Percentiles rank a stretch among this genome's conserved stretches.
Evolutionary conservation across 495 filamentous ascomycete species (phyloP).

Genomic region (Podospora conica): DNA sequence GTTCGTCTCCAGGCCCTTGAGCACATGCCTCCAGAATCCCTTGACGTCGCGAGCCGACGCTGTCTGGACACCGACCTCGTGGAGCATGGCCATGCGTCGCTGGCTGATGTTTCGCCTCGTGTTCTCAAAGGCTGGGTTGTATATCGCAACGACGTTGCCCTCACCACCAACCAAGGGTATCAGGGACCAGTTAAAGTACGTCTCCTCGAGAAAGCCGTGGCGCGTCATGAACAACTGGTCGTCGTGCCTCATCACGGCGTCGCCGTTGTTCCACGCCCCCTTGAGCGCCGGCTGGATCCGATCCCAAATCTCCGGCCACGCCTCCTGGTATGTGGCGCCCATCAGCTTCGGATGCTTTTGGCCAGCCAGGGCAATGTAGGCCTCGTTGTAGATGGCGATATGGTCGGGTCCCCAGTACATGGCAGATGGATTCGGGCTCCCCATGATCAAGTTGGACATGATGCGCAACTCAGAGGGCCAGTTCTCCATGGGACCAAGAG

Average conservation of each 20-base stretch:
- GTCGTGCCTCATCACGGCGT: constrained; percentile 70
- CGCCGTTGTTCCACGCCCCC: constrained; percentile 51
- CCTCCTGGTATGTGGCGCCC: constrained; percentile 56
- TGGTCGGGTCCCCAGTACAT: constrained; percentile 66
- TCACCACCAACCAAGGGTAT: constrained; percentile 59
- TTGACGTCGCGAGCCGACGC: constrained; percentile 60
- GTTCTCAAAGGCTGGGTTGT: constrained; percentile 65
- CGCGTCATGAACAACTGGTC: constrained; percentile 59
- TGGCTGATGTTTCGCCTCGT: constrained; percentile 59
- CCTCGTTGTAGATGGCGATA: constrained; percentile 67
- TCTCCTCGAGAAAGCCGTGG: constrained; percentile 58
- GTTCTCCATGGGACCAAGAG: constrained; percentile 58
- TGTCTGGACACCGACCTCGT: constrained; percentile 64
- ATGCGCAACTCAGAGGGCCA: constrained; percentile 58
- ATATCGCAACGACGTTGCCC: constrained; percentile 57
- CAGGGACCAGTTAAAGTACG: constrained; percentile 63
- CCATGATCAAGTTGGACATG: constrained; percentile 66
- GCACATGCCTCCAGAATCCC: constrained; percentile 54
- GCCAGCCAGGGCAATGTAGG: constrained; percentile 61
- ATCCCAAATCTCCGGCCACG: constrained; percentile 64
- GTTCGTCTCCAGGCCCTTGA: constrained; percentile 54
- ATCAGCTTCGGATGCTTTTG: constrained; percentile 64
- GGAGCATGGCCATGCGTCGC: constrained; percentile 58
- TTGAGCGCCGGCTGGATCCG: constrained; percentile 54
- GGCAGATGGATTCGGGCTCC: constrained; percentile 62